Percentiles rank a stretch among this genome's conserved stretches.
Evolutionary conservation across 495 filamentous ascomycete genomes (phyloP).

Genomic region (Neurospora sp.): DNA sequence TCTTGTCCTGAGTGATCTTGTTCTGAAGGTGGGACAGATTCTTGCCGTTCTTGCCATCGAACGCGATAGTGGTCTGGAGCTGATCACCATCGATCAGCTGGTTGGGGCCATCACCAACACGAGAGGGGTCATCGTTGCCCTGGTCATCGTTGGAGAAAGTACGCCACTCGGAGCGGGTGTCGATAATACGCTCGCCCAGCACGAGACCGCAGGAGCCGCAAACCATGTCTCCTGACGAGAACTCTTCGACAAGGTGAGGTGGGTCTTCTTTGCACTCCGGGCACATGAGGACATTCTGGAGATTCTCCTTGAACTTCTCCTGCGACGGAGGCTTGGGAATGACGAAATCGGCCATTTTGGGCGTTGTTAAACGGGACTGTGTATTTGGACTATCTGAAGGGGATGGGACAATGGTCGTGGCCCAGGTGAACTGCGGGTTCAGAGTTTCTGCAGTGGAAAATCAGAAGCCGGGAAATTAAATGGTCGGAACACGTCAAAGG

Average conservation of each 20-base stretch:
- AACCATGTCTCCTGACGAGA: slow-evolving; percentile 82
- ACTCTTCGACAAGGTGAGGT: slow-evolving; percentile 87
- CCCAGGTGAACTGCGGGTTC: background rate
- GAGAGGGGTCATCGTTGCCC: slow-evolving; percentile 84
- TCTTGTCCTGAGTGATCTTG: slow-evolving; percentile 74
- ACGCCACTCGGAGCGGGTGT: slow-evolving; percentile 94
- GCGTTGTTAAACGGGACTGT: background rate
- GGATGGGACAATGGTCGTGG: background rate
- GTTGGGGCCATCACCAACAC: slow-evolving; percentile 90
- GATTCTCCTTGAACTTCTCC: slow-evolving; percentile 44
- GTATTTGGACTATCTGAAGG: background rate
- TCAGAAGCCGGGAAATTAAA: background rate
- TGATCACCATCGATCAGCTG: slow-evolving; percentile 83
- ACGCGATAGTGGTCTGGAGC: slow-evolving; percentile 81
- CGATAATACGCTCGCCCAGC: slow-evolving; percentile 79
- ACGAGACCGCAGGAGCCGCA: slow-evolving; percentile 91
- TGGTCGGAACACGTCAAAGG: background rate
- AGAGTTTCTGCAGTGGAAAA: background rate
- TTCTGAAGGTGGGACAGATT: slow-evolving; percentile 82
- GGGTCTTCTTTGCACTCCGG: slow-evolving; percentile 84
- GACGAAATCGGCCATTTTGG: slow-evolving; percentile 8
- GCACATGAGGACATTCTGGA: slow-evolving; percentile 75
- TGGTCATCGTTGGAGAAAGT: slow-evolving; percentile 98
- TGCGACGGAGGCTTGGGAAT: slow-evolving; percentile 3
- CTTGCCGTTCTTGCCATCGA: slow-evolving; percentile 57